A percentile compares a stretch with the other conserved stretches of the same genome.
phyloP scores from a whole-genome alignment of 2,329 filamentous ascomycete species.

The Colletotrichum sp. region DNA sequence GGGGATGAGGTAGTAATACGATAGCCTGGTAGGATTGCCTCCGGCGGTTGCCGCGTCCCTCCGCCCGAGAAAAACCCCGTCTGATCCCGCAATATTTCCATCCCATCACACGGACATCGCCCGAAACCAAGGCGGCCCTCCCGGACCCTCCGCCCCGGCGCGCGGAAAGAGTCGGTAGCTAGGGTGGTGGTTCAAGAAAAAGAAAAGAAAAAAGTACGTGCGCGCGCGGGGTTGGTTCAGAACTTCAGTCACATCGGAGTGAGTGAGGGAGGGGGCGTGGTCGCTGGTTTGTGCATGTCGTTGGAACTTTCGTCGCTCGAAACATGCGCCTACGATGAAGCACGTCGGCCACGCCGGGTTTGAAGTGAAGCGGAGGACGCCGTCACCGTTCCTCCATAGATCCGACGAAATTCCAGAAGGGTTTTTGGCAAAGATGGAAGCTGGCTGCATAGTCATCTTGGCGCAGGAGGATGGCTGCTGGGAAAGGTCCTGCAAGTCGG shows the following conservation, averaged over 20 bases:
- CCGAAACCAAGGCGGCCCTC: not conserved
- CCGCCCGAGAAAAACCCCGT: not conserved
- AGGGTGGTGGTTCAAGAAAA: not conserved
- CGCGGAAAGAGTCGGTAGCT: not conserved
- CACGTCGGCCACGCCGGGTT: constrained; percentile 2
- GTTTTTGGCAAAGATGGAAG: not conserved
- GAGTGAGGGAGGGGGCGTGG: not conserved
- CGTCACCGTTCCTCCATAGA: not conserved
- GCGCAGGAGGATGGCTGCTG: not conserved
- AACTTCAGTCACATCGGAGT: not conserved
- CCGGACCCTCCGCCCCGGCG: not conserved
- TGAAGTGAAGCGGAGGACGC: not conserved
- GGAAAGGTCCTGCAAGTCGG: not conserved
- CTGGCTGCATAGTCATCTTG: not conserved
- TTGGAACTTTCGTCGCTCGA: not conserved
- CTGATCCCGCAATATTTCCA: not conserved
- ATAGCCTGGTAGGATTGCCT: not conserved
- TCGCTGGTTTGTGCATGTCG: not conserved
- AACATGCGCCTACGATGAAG: not conserved
- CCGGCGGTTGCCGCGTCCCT: not conserved
- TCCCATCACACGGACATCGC: not conserved
- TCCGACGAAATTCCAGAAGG: not conserved
- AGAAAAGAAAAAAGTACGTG: not conserved
- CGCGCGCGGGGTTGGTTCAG: not conserved
- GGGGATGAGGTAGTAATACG: not conserved